Conservation (phyloP, 2,329 filamentous ascomycete species). For the Monosporascus sp. region DNA sequence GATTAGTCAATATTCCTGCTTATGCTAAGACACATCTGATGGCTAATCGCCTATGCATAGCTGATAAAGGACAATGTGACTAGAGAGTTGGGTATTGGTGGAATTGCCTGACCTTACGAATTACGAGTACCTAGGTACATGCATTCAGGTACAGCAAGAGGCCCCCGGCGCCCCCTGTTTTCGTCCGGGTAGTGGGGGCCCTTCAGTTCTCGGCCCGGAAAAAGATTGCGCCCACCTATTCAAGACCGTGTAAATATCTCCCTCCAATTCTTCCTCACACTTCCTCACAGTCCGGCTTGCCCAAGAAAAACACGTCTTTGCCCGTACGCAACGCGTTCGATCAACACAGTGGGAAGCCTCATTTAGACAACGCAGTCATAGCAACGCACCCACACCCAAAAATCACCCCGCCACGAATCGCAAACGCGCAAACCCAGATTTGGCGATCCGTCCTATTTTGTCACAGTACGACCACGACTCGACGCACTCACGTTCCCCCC, state of each 20-base stretch:
- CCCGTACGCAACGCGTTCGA: background rate
- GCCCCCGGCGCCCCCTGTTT: no score
- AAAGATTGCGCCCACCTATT: background rate
- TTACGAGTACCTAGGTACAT: background rate
- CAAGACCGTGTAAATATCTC: background rate
- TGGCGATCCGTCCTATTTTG: background rate
- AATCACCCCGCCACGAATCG: background rate
- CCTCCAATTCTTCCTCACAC: background rate
- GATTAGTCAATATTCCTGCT: no score
- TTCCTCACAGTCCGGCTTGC: background rate
- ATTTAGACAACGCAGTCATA: background rate
- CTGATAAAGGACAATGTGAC: background rate
- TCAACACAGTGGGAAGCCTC: slow-evolving; percentile 5
- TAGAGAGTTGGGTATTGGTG: background rate
- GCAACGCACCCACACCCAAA: background rate
- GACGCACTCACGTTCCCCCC: slow-evolving; percentile 12
- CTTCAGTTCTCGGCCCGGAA: background rate
- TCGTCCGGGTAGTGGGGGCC: no score
- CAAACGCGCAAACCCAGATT: slow-evolving; percentile 1
- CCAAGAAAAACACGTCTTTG: background rate
- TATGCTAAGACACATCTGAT: no score
- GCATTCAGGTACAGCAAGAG: background rate
- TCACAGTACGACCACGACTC: slow-evolving; percentile 1
- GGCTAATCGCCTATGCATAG: no score
- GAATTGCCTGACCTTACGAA: no score